Evolutionary conservation across 2,329 filamentous ascomycete genomes (phyloP), one percentile per base, ranked within the genome.

Genomic region (Salinomyces thailandicus): DNA sequence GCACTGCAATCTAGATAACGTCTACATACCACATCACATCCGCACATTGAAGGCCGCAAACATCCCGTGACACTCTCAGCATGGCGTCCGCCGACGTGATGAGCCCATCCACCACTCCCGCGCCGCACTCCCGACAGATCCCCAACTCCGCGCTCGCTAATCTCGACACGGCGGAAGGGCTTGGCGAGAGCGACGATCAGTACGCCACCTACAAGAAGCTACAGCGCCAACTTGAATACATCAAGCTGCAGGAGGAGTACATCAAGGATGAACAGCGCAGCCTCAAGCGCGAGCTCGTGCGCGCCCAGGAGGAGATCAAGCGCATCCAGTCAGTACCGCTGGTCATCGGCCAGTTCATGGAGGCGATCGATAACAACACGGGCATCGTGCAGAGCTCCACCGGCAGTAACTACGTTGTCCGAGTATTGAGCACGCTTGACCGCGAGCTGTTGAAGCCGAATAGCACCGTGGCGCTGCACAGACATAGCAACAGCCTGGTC

Each of bases 191-290:
- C 33, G 83, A 78, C 48, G 89, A 96, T 62, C 89, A 96, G 61
- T 98, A 98, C 63, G 85, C 84, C 35, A 86, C 81, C 27, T 73
- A 96, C 63, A 98, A 98, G 73, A 91, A 93, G 70, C 77, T 96
- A 47, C 89, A 98, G 66, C 75, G 89, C 60, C 87, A 96, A 69
- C 69, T 96, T 52, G 91, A 98, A 79, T 96, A 74, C 52, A 94
- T 96, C 61, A 85, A 95, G 65, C 74, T 98, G 53, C 91, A 98
- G 68, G 91, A 98, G 66, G 91, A 98, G 62, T 98, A 98, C 66
- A 98, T 98, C 77, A 98, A 98, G 70, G 91, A 98, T 77, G 91
- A 98, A 72, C 91, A 98, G 69, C 80, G 85, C 69, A 95, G 86
- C 66, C 66, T 98, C 62, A 98, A 98, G 73, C 79, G 91, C 52